These are phyloP conservation scores for Colletotrichum sp. DNA, from an alignment of 2,329 filamentous ascomycete genomes.

Conservation along the genomic window DNA sequence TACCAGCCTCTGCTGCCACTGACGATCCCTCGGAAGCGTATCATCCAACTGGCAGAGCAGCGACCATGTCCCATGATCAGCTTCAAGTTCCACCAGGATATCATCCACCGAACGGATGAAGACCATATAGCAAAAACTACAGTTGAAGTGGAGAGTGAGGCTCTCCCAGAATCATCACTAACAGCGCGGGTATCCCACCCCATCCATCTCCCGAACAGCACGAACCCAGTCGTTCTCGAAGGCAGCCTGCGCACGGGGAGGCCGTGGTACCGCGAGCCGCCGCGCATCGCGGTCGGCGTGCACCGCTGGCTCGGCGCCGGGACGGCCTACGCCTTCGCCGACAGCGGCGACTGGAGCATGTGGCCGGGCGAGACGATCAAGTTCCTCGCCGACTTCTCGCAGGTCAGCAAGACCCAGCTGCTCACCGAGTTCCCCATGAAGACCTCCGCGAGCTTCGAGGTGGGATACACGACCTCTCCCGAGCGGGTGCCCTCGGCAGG, in stretches of 20 bases:
- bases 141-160: slow-evolving; percentile 40
- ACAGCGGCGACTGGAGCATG: slow-evolving; percentile 46
- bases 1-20: slow-evolving; percentile 44
- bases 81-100: slow-evolving; percentile 43
- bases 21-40: slow-evolving; percentile 37
- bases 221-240: slow-evolving; percentile 40
- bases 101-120: slow-evolving; percentile 26
- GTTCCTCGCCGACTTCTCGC: slow-evolving; percentile 36
- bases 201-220: slow-evolving; percentile 29
- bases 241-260: slow-evolving; percentile 31
- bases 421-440: slow-evolving; percentile 31
- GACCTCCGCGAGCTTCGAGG: slow-evolving; percentile 41
- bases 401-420: slow-evolving; percentile 31
- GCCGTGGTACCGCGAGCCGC: slow-evolving; percentile 24
- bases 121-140: slow-evolving; percentile 23
- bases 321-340: slow-evolving; percentile 40
- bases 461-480: slow-evolving; percentile 41
- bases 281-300: slow-evolving; percentile 35
- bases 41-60: slow-evolving; percentile 41
- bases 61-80: slow-evolving; percentile 41
- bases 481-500: slow-evolving; percentile 34
- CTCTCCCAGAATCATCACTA: slow-evolving; percentile 41
- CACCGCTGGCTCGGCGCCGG: slow-evolving; percentile 37
- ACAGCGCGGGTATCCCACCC: slow-evolving; percentile 40
- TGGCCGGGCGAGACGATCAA: slow-evolving; percentile 32